These are phyloP conservation scores for Nidula niveotomentosa DNA, from an alignment of 1,284 basidiomycete species.

Conservation along the genomic window DNA sequence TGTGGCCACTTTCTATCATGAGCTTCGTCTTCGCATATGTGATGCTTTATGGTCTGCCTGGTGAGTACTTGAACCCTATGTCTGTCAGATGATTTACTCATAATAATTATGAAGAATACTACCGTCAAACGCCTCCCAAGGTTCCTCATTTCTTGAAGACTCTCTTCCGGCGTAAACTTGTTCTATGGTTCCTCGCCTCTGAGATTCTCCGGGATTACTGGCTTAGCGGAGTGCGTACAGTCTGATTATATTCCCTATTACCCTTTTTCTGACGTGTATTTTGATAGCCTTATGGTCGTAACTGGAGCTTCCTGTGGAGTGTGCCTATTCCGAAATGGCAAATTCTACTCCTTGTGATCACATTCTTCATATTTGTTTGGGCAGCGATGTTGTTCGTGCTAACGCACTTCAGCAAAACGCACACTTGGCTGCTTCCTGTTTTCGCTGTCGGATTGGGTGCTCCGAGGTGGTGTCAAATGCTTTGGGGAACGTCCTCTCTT, in stretches of 20 bases:
- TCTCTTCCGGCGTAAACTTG: constrained; percentile 85
- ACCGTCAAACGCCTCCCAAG: constrained; percentile 87
- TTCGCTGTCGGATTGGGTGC: constrained; percentile 93
- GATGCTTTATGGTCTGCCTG: constrained; percentile 84
- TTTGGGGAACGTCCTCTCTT: constrained; percentile 88
- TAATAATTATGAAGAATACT: constrained; percentile 57
- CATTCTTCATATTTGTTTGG: constrained; percentile 90
- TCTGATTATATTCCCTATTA: neutral
- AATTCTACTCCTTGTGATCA: constrained; percentile 74
- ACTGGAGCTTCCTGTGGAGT: constrained; percentile 92
- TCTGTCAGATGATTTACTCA: too few species aligned
- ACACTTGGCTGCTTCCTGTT: constrained; percentile 91
- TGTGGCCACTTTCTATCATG: constrained; percentile 81
- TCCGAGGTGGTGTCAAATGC: constrained; percentile 92
- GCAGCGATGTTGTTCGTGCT: constrained; percentile 70
- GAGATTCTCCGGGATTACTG: constrained; percentile 91
- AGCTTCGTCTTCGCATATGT: constrained; percentile 79
- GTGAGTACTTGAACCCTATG: constrained; percentile 33
- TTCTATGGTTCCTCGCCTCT: constrained; percentile 90
- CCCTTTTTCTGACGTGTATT: too few species aligned
- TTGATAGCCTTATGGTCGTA: constrained; percentile 80
- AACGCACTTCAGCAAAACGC: constrained; percentile 86
- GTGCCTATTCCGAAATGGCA: constrained; percentile 83
- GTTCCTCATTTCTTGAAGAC: constrained; percentile 90
- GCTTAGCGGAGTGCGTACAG: constrained; percentile 76